Percentiles rank a stretch among this genome's conserved stretches.
Evolutionary conservation across 1,284 basidiomycete genomes (phyloP).

Genomic region (Cryptococcus sp.): DNA sequence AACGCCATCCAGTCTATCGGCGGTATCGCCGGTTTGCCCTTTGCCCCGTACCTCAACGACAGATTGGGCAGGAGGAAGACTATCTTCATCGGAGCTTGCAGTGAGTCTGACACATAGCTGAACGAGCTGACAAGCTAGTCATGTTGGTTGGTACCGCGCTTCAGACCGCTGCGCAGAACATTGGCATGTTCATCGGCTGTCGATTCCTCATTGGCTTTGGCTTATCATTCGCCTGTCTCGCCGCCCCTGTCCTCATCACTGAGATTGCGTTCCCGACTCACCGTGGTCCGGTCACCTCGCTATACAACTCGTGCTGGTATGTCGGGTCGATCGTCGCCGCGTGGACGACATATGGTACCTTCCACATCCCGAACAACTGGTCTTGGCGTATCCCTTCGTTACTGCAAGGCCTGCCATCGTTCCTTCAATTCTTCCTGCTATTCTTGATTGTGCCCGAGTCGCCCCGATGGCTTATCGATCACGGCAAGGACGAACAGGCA

Average conservation of each 20-base stretch:
- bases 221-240: slow-evolving; percentile 20
- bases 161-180: slow-evolving; percentile 56
- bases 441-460: slow-evolving; percentile 48
- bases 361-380: slow-evolving; percentile 32
- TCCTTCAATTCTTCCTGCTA: slow-evolving; percentile 62
- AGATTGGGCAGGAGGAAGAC: slow-evolving; percentile 27
- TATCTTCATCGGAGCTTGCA: slow-evolving; percentile 25
- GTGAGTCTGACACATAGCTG: slow-evolving; percentile 4
- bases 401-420: slow-evolving; percentile 65
- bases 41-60: slow-evolving; percentile 27
- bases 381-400: slow-evolving; percentile 62
- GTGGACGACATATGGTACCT: slow-evolving; percentile 44
- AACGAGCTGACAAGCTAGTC: slow-evolving; percentile 7
- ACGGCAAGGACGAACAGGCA: slow-evolving; percentile 60
- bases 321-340: slow-evolving; percentile 48
- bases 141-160: slow-evolving; percentile 39
- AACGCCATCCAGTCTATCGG: slow-evolving; percentile 29
- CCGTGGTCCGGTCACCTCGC: slow-evolving; percentile 20
- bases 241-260: slow-evolving; percentile 24
- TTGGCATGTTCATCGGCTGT: slow-evolving; percentile 70
- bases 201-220: slow-evolving; percentile 45
- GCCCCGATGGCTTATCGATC: slow-evolving; percentile 66
- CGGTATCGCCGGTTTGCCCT: slow-evolving; percentile 25
- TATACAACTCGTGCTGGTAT: slow-evolving; percentile 28
- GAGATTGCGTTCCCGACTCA: slow-evolving; percentile 31